Base-by-base conservation (phyloP, 768 basidiomycete species). In the Cystofilobasidium capitatum region DNA sequence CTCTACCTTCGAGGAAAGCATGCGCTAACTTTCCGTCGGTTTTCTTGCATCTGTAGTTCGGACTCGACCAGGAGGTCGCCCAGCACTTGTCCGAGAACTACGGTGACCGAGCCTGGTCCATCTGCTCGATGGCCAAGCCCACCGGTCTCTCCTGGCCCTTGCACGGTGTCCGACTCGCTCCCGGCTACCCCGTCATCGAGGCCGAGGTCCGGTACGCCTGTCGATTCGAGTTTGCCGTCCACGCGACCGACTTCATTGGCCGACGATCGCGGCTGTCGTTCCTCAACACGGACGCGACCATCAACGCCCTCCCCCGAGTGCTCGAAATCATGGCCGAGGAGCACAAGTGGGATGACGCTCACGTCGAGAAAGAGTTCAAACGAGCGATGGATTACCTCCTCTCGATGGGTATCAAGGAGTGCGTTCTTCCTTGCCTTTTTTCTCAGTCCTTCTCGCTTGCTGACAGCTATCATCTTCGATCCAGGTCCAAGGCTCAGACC, bases 71-170 rank as follows among this genome's bases (percentile, higher is more conserved):
- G 0, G 93, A 94, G 33, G 89, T 97, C 4, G 94, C 94, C 3
- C 87, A 87, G 74, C 92, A 97, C 73, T 81, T 99, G 5, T 85
- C 91, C n/a, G 86, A 89, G 63, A 88, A 86, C 73, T 98, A 99
- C 74, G 94, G 94, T 31, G 92, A 96, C 77, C 87, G 92, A 61
- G 92, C 94, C 0, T 98, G 94, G 94, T 88, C 88, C 0, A 89
- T 98, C 0, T 88, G 87, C 72, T 83, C 85, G 0, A 82, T 92
- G 66, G 87, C 88, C 1, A 81, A 85, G 59, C 83, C 86, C 3
- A 91, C 89, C 0, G 88, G 88, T 35, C 81, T 82, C 64, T 81
- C 80, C 14, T 93, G 88, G 91, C 91, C 92, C n/a, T 78, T 91
- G 14, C 86, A 93, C 73, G 93, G 91, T 31, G 81, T 83, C 62